phyloP scores from a whole-genome alignment of 352 stramenopile species.

The Globisporangium lucens region DNA sequence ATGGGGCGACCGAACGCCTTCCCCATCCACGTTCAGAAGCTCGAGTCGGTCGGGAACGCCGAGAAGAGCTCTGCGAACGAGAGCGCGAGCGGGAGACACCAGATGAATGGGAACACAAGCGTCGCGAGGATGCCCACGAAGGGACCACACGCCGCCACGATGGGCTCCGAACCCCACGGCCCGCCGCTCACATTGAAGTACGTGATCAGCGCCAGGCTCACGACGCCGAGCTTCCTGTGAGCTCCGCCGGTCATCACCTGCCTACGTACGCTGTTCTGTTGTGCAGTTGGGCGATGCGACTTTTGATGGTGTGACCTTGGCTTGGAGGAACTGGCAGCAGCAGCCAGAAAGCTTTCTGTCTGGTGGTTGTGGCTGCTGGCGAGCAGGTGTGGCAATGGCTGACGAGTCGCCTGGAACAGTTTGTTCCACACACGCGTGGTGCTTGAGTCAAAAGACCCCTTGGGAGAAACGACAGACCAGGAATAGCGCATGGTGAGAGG shows the following conservation, averaged over 20 bases:
- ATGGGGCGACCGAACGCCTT: constrained; percentile 75
- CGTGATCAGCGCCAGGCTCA: constrained; percentile 69
- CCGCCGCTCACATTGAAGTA: constrained; percentile 80
- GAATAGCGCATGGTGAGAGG: not conserved
- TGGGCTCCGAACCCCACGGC: constrained; percentile 64
- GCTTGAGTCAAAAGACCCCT: not conserved
- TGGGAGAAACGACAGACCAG: not conserved
- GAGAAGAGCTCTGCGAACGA: constrained; percentile 78
- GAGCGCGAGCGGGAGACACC: constrained; percentile 65
- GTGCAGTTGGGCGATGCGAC: not conserved
- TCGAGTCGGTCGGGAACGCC: constrained; percentile 74
- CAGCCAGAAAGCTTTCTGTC: not conserved
- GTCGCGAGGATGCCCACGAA: constrained; percentile 63
- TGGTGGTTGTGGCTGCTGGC: not conserved
- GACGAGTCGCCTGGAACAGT: not conserved
- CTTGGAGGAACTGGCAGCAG: not conserved
- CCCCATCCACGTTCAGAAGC: constrained; percentile 81
- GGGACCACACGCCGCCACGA: constrained; percentile 59
- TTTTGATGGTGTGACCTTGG: not conserved
- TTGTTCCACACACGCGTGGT: not conserved
- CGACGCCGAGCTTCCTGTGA: constrained; percentile 57
- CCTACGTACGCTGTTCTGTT: not conserved
- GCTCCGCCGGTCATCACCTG: not conserved
- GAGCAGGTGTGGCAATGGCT: not conserved
- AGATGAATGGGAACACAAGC: constrained; percentile 64